Evolutionary conservation across 2,329 filamentous ascomycete species (phyloP), one percentile per base, ranked within the genome.

Genomic region (Fusarium brevicatenulatum): DNA sequence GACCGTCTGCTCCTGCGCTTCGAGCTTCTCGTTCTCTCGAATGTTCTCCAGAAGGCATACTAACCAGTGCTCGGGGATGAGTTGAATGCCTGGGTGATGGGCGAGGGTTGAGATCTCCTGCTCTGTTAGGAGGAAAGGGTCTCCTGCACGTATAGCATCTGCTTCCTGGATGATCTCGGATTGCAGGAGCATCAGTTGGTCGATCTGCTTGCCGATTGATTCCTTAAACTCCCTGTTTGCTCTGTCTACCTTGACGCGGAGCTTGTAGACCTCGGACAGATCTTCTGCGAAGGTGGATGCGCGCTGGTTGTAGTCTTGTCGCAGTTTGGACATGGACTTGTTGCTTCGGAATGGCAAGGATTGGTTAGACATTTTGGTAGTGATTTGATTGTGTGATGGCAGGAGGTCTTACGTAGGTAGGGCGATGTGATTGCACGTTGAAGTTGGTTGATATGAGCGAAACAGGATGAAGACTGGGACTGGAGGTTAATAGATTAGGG

Each of bases 51-150:
- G 6, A 2, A 36, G 4, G 9, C n/a, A 19, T 7, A 9, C 49
- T 21, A 19, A 1, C 30, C 49, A 36, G 5, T 36, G 9, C 16
- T 19, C 16, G 4, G 49, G n/a, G 4, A 36, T 4, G 4, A 25
- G 0, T 1, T 11, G n/a, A 9, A 2, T 52, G 3, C 11, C 16
- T 11, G 2, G 30, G 2, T 34, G n/a, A 15, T 10, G 9, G 4
- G 5, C 19, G n/a, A 36, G 16, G 2, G 16, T 2, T 19, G 12
- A 2, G 12, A 25, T 15, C 4, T 52, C 49, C 9, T 18, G n/a
- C 12, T 25, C n/a, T 4, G 30, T 19, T 10, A 36, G n/a, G 2
- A 25, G n/a, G 2, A 8, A 4, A 5, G 30, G 23, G 30, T 36
- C 49, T 21, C n/a, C 30, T 1, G 12, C 3, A 4, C 12, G 5